These are phyloP conservation scores for Scheffersomyces cryptocercus DNA, from an alignment of 1,139 yeast species.

Conservation along the genomic window DNA sequence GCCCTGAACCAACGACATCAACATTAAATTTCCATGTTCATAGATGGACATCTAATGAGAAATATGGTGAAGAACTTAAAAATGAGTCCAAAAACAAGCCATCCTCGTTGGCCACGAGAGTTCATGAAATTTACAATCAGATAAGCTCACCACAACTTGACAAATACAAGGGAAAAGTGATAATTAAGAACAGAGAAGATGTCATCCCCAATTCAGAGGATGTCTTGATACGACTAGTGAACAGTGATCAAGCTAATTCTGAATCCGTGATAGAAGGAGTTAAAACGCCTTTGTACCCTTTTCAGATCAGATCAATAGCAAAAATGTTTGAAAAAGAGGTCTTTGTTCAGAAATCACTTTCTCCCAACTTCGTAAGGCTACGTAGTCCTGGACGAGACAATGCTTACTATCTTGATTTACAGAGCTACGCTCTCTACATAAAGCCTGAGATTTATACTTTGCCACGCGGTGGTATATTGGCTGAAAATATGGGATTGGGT, in stretches of 20 bases:
- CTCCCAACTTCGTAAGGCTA: constrained; percentile 46
- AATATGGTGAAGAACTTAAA: constrained; percentile 4
- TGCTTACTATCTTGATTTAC: constrained; percentile 36
- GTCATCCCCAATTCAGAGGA: constrained; percentile 20
- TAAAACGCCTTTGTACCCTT: constrained; percentile 51
- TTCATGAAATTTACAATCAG: constrained; percentile 37
- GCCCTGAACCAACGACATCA: not conserved
- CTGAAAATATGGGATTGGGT: constrained; percentile 79
- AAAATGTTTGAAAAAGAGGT: constrained; percentile 61
- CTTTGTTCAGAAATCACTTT: constrained; percentile 25
- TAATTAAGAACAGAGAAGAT: not conserved
- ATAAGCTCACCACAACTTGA: constrained; percentile 41
- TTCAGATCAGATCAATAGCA: constrained; percentile 58
- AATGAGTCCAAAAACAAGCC: not conserved
- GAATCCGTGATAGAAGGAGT: constrained; percentile 44
- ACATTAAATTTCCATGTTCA: constrained; percentile 28
- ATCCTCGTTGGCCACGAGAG: constrained; percentile 16
- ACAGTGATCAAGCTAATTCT: constrained; percentile 9
- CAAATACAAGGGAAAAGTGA: constrained; percentile 13
- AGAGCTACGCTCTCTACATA: constrained; percentile 22
- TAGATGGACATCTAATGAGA: constrained; percentile 27
- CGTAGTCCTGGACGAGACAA: constrained; percentile 16
- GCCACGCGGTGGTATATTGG: constrained; percentile 68
- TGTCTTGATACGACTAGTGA: constrained; percentile 14
- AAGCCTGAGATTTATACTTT: constrained; percentile 43